Percentiles rank a stretch among this genome's conserved stretches.
Conservation (phyloP, 108 stramenopile genomes). For the Skeletonema menzelii region DNA sequence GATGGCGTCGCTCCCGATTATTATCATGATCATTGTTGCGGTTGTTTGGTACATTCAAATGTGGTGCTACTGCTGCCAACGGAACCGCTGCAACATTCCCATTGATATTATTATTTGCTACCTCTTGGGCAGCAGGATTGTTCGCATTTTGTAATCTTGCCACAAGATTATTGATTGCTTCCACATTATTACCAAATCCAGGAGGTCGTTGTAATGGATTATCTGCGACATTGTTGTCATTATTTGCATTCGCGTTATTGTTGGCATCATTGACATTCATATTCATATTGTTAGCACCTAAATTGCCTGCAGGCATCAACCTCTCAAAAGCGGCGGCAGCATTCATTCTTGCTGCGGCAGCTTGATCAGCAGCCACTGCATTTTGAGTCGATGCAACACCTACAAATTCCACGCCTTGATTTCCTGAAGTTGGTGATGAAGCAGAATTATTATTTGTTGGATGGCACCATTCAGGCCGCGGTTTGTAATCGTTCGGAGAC, state of each 20-base stretch:
- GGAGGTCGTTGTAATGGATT: neutral
- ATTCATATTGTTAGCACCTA: neutral
- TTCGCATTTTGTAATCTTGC: neutral
- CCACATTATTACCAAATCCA: neutral
- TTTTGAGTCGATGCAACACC: neutral
- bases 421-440: neutral
- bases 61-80: neutral
- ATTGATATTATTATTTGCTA: neutral
- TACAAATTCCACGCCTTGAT: neutral
- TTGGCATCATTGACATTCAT: neutral
- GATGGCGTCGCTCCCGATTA: neutral
- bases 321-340: neutral
- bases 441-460: neutral
- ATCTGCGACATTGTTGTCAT: neutral
- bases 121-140: neutral
- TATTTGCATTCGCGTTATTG: neutral
- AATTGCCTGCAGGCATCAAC: neutral
- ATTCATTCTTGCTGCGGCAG: neutral
- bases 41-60: neutral
- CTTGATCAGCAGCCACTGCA: neutral
- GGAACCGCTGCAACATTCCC: neutral
- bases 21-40: neutral
- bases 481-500: conserved; percentile 1
- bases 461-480: conserved; percentile 36
- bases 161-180: neutral